These are phyloP conservation scores for Durusdinium trenchii DNA, from an alignment of 73 alveolate genomes.

Conservation along the genomic window DNA sequence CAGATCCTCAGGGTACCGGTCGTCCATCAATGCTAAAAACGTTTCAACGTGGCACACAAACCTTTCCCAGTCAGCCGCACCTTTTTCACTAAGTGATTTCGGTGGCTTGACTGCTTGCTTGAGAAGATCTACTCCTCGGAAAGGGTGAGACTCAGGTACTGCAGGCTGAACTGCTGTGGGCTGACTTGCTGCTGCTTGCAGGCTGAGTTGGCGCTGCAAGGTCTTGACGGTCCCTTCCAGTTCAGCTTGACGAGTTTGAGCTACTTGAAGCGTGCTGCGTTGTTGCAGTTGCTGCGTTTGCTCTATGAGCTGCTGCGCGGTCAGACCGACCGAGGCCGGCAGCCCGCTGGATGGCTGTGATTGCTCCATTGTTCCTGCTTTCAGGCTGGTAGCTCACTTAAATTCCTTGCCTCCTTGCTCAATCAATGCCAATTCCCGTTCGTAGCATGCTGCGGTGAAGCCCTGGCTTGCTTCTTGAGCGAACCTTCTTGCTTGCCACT, in stretches of 20 bases:
- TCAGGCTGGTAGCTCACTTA: not conserved
- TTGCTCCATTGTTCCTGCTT: not conserved
- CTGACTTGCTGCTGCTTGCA: not conserved
- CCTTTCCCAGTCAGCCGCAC: constrained; percentile 9
- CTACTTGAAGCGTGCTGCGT: not conserved
- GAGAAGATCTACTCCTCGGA: not conserved
- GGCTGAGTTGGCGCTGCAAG: not conserved
- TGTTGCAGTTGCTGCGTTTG: not conserved
- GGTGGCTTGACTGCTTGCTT: not conserved
- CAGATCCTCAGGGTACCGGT: not conserved
- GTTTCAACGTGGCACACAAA: not conserved
- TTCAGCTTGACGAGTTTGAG: not conserved
- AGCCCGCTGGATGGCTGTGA: constrained; percentile 11
- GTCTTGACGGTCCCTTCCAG: not conserved
- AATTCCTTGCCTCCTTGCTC: not conserved
- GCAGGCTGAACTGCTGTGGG: not conserved
- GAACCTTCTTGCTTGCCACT: not conserved
- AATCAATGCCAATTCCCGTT: not conserved
- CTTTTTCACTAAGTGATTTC: not conserved
- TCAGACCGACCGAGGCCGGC: not conserved
- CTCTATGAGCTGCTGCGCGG: not conserved
- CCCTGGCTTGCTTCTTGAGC: not conserved
- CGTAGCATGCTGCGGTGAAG: not conserved
- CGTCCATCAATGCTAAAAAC: not conserved
- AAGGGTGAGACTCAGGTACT: not conserved